Conservation (phyloP, 805 yeast genomes). For the Candida argentea region DNA sequence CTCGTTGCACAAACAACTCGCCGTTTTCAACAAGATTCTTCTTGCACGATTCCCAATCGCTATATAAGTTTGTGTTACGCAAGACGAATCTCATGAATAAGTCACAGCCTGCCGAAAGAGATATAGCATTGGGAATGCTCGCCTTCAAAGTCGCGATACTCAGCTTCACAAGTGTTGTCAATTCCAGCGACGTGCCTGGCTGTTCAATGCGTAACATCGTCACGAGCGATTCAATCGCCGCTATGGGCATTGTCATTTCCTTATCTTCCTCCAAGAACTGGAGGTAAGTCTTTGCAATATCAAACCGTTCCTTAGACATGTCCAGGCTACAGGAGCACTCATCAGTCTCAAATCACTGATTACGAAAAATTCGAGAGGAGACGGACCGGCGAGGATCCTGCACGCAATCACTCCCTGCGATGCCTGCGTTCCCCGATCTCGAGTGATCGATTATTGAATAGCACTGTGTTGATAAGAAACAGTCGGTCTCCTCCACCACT, state of each 20-base stretch:
- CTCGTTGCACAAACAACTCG: constrained; percentile 80
- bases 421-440: too few species aligned
- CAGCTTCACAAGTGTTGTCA: constrained; percentile 68
- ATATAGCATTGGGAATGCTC: constrained; percentile 82
- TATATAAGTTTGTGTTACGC: constrained; percentile 74
- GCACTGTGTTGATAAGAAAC: too few species aligned
- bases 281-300: constrained; percentile 73
- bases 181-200: constrained; percentile 89
- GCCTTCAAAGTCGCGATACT: constrained; percentile 68
- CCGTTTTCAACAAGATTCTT: constrained; percentile 89
- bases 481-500: constrained; percentile 1
- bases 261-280: constrained; percentile 77
- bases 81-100: constrained; percentile 88
- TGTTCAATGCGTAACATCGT: constrained; percentile 72
- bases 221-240: constrained; percentile 92
- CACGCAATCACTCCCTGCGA: too few species aligned
- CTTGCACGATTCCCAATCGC: constrained; percentile 93
- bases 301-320: constrained; percentile 34
- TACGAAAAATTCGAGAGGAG: constrained; percentile 1
- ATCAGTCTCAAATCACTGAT: neutral
- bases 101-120: constrained; percentile 96
- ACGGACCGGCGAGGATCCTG: too few species aligned
- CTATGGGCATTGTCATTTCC: constrained; percentile 99
- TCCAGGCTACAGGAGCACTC: neutral
- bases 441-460: too few species aligned